Base-by-base conservation (phyloP, 2,329 filamentous ascomycete species). In the Cladosporium austrohemisphaericum region DNA sequence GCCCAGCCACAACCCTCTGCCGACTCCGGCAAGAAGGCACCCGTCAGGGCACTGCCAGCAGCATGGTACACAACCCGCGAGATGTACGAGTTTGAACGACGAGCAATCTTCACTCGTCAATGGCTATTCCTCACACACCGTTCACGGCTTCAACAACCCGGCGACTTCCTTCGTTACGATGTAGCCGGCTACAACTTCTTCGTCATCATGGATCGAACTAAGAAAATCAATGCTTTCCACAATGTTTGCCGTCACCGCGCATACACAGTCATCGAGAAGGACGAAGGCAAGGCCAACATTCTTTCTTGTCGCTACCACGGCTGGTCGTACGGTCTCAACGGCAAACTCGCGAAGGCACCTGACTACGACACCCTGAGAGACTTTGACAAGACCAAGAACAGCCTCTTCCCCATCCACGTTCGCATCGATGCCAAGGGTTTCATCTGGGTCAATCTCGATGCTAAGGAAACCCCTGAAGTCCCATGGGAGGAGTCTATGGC, bases 231-330 rank as follows among this genome's bases (percentile, higher is more conserved):
- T 16, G 76, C 76, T 10, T 80, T 81, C 60, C 56, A 58, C 49
- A 58, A 58, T 41, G 54, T 54, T 10, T 58, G 56, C 33, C 47
- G 56, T 29, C 80, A 83, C 60, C 71, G 80, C 2, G 80, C 80
- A 20, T 83, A 78, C 58, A 76, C 77, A 1, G 73, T 83, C 5
- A 76, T 79, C 4, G 71, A 70, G 8, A 71, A 74, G 40, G 69
- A 76, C 1, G 63, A 69, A 9, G 80, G 80, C 3, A 72, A 71
- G 35, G 73, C 71, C 41, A 70, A 66, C 52, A 72, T 82, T 14
- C 70, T 83, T 16, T 69, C 75, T 0, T 83, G 80, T 67, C 75
- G 76, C 47, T 83, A 83, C 55, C 80, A 83, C 57, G 79, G 79
- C 19, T 83, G 80, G 79, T 78, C 77, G 1, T 83, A 82, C 52